A percentile compares a stretch with the other conserved stretches of the same genome.
Evolutionary conservation across 192 early-diverging fungal species (phyloP).

Genomic region (Mortierella hygrophila): DNA sequence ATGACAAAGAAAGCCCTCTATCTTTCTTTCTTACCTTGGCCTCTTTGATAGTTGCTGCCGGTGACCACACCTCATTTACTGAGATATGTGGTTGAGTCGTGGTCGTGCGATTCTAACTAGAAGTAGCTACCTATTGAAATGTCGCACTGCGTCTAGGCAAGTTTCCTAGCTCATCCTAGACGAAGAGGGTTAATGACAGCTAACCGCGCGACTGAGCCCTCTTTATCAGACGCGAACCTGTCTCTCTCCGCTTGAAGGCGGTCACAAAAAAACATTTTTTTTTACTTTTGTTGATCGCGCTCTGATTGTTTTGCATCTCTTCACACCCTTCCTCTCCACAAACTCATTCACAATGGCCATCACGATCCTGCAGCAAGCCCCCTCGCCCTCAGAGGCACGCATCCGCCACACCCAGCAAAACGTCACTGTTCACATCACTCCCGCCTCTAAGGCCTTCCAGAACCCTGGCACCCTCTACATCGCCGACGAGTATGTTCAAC

Average conservation of each 20-base stretch:
- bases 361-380: constrained; percentile 50
- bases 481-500: constrained; percentile 40
- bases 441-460: constrained; percentile 38
- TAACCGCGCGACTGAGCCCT: neutral
- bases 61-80: too few species aligned
- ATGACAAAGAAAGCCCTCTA: too few species aligned
- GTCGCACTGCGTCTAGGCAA: too few species aligned
- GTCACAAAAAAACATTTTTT: neutral
- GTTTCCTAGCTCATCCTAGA: too few species aligned
- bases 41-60: too few species aligned
- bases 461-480: constrained; percentile 54
- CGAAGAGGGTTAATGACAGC: too few species aligned
- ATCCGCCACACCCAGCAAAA: constrained; percentile 47
- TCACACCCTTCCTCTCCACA: neutral
- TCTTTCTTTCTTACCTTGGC: too few species aligned
- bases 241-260: neutral
- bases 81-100: too few species aligned
- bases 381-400: constrained; percentile 22
- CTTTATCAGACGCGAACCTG: neutral
- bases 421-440: constrained; percentile 47
- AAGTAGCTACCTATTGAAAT: too few species aligned
- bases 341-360: constrained; percentile 34
- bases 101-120: too few species aligned
- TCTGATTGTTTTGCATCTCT: neutral
- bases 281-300: neutral